A percentile compares a stretch with the other conserved stretches of the same genome.
Evolutionary conservation across 1,284 basidiomycete genomes (phyloP).

Genomic region (Leccinum fuscescens): DNA sequence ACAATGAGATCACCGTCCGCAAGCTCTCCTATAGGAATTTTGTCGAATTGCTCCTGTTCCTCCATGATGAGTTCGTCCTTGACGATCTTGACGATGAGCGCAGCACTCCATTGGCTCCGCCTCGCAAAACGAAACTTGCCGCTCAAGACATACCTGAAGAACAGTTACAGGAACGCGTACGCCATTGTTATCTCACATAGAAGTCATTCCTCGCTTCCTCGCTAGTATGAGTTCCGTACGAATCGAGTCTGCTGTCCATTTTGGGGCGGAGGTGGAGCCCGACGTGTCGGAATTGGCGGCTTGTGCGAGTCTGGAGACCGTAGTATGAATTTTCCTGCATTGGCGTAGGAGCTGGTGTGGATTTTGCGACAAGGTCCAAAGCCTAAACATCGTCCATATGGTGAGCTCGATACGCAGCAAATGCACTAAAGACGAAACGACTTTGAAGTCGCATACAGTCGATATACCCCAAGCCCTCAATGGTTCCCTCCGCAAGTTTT

Average conservation of each 20-base stretch:
- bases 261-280: too few species aligned
- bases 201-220: slow-evolving; percentile 17
- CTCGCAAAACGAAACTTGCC: slow-evolving; percentile 70
- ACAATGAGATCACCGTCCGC: slow-evolving; percentile 62
- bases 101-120: slow-evolving; percentile 65
- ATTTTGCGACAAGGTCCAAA: slow-evolving; percentile 43
- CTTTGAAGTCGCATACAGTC: slow-evolving; percentile 68
- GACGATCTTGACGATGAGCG: slow-evolving; percentile 86
- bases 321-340: slow-evolving; percentile 41
- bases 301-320: slow-evolving; percentile 35
- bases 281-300: slow-evolving; percentile 18
- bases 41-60: slow-evolving; percentile 76
- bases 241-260: too few species aligned
- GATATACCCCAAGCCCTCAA: slow-evolving; percentile 69
- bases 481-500: slow-evolving; percentile 65
- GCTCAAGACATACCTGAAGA: too few species aligned
- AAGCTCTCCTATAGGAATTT: slow-evolving; percentile 77
- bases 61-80: slow-evolving; percentile 77
- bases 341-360: slow-evolving; percentile 36
- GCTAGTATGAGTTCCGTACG: slow-evolving; percentile 36
- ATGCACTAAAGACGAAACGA: background rate
- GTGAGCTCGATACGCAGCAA: slow-evolving; percentile 21
- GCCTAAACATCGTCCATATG: slow-evolving; percentile 48
- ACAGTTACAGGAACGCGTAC: too few species aligned
- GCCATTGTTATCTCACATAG: slow-evolving; percentile 47